phyloP scores from a whole-genome alignment of 768 basidiomycete species.

The Clathrus columnatus region DNA sequence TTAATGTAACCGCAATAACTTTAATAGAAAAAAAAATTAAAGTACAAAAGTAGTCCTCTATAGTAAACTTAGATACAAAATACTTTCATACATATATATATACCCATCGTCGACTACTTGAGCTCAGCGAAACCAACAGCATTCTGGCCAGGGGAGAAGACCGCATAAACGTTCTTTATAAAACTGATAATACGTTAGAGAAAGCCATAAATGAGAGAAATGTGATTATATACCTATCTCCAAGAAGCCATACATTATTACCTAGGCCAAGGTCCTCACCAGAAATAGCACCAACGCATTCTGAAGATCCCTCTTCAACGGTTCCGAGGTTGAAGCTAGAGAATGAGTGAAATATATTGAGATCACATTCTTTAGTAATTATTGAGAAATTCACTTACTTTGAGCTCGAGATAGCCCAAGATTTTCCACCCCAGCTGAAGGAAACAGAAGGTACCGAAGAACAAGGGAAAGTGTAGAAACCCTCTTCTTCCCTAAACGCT shows the following conservation, averaged over 20 bases:
- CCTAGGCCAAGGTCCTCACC: constrained; percentile 24
- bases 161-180: constrained; percentile 28
- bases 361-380: not conserved
- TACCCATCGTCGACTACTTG: too few species aligned
- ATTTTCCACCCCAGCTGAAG: constrained; percentile 3
- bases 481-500: constrained; percentile 9
- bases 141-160: constrained; percentile 19
- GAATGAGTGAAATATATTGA: not conserved
- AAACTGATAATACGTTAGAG: constrained; percentile 13
- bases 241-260: too few species aligned
- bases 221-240: not conserved
- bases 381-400: not conserved
- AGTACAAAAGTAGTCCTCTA: too few species aligned
- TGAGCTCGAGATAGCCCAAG: not conserved
- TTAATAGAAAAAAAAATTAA: too few species aligned
- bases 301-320: not conserved
- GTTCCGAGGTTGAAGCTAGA: constrained; percentile 2
- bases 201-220: not conserved
- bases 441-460: constrained; percentile 1
- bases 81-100: too few species aligned
- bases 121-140: constrained; percentile 22
- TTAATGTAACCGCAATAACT: too few species aligned
- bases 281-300: constrained; percentile 23
- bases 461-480: not conserved
- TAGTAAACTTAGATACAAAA: too few species aligned